These are phyloP conservation scores for Lepiota brunneoincarnata DNA, from an alignment of 768 basidiomycete species.

Conservation along the genomic window DNA sequence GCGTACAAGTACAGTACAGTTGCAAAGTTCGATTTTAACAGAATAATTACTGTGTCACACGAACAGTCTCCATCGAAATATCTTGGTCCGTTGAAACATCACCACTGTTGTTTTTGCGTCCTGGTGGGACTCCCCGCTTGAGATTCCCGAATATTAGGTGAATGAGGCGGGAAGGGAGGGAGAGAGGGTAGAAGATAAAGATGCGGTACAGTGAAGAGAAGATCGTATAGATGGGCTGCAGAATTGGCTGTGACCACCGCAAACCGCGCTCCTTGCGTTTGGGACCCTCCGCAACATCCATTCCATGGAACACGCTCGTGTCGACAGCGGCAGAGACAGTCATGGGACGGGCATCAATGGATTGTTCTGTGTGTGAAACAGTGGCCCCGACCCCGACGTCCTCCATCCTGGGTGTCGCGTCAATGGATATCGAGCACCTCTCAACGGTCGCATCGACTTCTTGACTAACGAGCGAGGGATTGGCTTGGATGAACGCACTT, in stretches of 20 bases:
- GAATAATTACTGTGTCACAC: conserved; percentile 48
- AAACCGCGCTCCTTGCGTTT: neutral
- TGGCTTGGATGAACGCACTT: conserved; percentile 32
- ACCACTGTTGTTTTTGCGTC: neutral
- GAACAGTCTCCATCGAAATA: conserved; percentile 39
- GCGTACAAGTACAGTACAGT: conserved; percentile 10
- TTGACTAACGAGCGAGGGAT: conserved; percentile 30
- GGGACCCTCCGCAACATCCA: conserved; percentile 12
- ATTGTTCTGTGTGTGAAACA: neutral
- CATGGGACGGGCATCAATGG: conserved; percentile 6
- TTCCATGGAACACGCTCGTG: conserved; percentile 26
- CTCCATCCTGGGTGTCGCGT: conserved; percentile 44
- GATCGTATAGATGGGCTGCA: conserved; percentile 40
- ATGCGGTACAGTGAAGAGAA: conserved; percentile 47
- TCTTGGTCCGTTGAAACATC: conserved; percentile 18
- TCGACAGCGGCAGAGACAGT: conserved; percentile 46
- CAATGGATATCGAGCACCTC: conserved; percentile 36
- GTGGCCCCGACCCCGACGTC: conserved; percentile 52
- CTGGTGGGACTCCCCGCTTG: conserved; percentile 5
- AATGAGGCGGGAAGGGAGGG: conserved; percentile 41
- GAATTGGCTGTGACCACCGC: conserved; percentile 13
- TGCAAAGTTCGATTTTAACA: conserved; percentile 19
- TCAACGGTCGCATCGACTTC: conserved; percentile 32
- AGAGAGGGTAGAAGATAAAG: conserved; percentile 48
- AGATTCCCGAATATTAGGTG: conserved; percentile 13